Evolutionary conservation across 345 rosid species (phyloP).

Genomic region (Psidium guajava): DNA sequence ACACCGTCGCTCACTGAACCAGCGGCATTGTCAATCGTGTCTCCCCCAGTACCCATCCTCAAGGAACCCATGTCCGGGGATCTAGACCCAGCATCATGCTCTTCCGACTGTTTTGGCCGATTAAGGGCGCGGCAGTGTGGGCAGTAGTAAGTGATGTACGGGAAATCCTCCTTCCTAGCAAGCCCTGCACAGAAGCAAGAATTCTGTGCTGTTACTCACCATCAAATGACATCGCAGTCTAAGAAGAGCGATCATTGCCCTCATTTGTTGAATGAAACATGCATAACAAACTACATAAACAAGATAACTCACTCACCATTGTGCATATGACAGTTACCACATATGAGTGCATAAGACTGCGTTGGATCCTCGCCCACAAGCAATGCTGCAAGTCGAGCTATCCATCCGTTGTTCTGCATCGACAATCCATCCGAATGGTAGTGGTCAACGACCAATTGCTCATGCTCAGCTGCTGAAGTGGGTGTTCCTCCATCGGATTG

Average conservation of each 20-base stretch:
- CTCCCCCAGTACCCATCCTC: constrained; percentile 15
- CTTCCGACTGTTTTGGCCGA: constrained; percentile 43
- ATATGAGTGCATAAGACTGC: constrained; percentile 87
- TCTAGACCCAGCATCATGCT: constrained; percentile 13
- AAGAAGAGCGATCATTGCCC: background rate
- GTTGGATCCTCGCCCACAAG: constrained; percentile 96
- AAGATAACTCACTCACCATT: constrained; percentile 45
- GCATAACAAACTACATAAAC: background rate
- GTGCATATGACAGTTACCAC: constrained; percentile 92
- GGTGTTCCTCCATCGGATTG: constrained; percentile 33
- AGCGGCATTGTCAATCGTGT: constrained; percentile 1
- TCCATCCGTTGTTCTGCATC: constrained; percentile 65
- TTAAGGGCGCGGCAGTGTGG: constrained; percentile 86
- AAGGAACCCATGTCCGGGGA: constrained; percentile 16
- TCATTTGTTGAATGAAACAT: background rate
- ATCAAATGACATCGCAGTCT: background rate
- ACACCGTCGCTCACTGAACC: background rate
- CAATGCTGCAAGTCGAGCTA: constrained; percentile 82
- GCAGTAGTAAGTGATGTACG: constrained; percentile 70
- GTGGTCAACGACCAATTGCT: constrained; percentile 58
- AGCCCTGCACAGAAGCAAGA: constrained; percentile 41
- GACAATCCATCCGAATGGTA: constrained; percentile 41
- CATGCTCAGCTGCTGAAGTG: constrained; percentile 28
- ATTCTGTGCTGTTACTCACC: background rate
- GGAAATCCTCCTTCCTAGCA: constrained; percentile 77